Base-by-base conservation (phyloP, 148 eudicot genomes). In the Arbutus unedo region DNA sequence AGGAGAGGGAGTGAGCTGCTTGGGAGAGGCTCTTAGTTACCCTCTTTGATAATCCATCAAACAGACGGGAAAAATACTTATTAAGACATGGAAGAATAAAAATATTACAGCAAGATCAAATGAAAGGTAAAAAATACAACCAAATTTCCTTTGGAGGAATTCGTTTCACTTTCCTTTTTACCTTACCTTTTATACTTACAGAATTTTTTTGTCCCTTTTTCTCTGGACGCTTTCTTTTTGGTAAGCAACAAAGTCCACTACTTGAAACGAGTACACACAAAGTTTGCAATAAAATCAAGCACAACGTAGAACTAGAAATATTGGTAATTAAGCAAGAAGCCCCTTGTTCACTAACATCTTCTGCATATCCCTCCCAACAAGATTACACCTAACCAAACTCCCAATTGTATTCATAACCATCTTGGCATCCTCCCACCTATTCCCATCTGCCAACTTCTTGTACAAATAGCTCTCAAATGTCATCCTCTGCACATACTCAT, bases 401-500 rank as follows among this genome's bases (percentile, higher is more conserved):
- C 95, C 95, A 85, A 95, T 82, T n/a, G 96, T 91, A 50, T 86
- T 85, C 83, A 89, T 57, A 38, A 83, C 85, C 98, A 96, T 91
- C 90, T 89, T 93, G 25, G 87, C 81, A 92, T 96, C 98, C 62
- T 91, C 87, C 91, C 90, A 82, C 50, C 88, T 81, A 71, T 90
- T 90, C 31, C 98, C 97, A 79, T 83, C 82, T 0, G 97, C 97
- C 85, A 96, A 81, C 56, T 85, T 93, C 94, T 96, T 96, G 60
- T 96, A 94, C 95, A 96, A 85, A 82, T 94, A 96, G 89, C 98
- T 96, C 74, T 96, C 98, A 81, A 96, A 96, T 21, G 98, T 96
- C 98, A 96, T 96, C 86, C 93, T 91, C 79, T 96, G 98, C 86
- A 96, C 98, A 81, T 96, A 96, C 88, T 96, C 98, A 80, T 93